phyloP scores from a whole-genome alignment of 2,329 filamentous ascomycete species.

The Aspergillus proliferans region DNA sequence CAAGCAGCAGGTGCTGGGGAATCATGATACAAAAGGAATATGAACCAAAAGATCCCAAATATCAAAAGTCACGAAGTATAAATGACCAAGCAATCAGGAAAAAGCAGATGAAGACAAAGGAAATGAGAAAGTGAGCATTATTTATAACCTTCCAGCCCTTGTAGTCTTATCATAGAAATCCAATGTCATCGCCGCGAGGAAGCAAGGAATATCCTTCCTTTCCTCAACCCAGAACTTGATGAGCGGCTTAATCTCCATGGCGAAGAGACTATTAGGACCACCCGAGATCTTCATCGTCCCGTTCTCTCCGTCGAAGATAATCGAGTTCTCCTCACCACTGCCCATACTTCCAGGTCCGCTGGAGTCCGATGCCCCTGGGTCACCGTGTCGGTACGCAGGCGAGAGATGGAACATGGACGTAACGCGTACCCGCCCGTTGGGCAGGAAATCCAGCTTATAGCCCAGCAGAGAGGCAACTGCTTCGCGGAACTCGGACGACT shows the following conservation, averaged over 20 bases:
- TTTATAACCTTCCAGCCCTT: conserved; percentile 32
- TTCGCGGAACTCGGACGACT: conserved; percentile 91
- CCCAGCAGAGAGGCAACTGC: conserved; percentile 86
- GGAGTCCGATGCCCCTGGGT: conserved; percentile 51
- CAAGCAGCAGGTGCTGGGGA: conserved; percentile 19
- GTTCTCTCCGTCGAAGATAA: conserved; percentile 84
- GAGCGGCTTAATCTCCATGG: conserved; percentile 72
- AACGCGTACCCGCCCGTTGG: conserved; percentile 92
- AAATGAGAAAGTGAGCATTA: neutral
- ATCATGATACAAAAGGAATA: conserved; percentile 11
- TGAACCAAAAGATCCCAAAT: neutral
- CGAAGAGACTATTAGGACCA: conserved; percentile 80
- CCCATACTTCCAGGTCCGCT: conserved; percentile 38
- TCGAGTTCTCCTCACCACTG: conserved; percentile 49
- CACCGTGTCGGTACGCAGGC: conserved; percentile 38
- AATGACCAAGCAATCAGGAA: conserved; percentile 4
- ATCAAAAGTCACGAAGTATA: neutral
- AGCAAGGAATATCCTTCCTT: conserved; percentile 87
- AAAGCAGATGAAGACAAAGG: conserved; percentile 6
- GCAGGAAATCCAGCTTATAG: conserved; percentile 92
- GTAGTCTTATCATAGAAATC: conserved; percentile 75
- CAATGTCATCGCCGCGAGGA: conserved; percentile 81
- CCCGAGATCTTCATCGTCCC: conserved; percentile 98
- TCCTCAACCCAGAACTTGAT: conserved; percentile 96
- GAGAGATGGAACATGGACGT: conserved; percentile 78